A percentile compares a stretch with the other conserved stretches of the same genome.
These are phyloP conservation scores for Xylariaceae sp. DNA, from an alignment of 2,329 filamentous ascomycete genomes.

Conservation along the genomic window DNA sequence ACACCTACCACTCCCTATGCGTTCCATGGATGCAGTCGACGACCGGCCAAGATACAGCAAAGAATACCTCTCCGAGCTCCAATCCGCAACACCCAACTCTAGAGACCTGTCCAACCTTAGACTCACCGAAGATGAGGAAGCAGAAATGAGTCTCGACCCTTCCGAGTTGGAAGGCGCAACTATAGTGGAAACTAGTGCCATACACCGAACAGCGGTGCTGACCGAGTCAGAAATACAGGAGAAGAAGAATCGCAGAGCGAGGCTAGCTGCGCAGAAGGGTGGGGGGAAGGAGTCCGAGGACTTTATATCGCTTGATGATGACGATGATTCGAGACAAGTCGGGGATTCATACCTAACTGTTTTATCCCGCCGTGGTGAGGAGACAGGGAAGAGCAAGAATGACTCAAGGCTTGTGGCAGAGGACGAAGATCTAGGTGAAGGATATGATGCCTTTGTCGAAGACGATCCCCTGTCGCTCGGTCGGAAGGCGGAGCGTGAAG, in stretches of 20 bases:
- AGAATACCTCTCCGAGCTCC: constrained; percentile 81
- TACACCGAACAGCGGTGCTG: constrained; percentile 55
- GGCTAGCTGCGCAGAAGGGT: constrained; percentile 64
- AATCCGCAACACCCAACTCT: constrained; percentile 78
- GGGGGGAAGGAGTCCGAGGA: constrained; percentile 40
- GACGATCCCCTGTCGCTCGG: constrained; percentile 78
- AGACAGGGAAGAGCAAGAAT: constrained; percentile 35
- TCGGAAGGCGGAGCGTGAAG: constrained; percentile 72
- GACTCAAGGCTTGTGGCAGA: constrained; percentile 75
- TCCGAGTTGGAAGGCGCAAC: constrained; percentile 61
- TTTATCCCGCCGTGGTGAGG: constrained; percentile 33
- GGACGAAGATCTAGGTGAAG: constrained; percentile 89
- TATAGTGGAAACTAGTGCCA: constrained; percentile 53
- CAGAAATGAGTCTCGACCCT: constrained; percentile 53
- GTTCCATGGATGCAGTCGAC: constrained; percentile 57
- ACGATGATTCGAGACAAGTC: constrained; percentile 31
- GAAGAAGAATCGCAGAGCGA: constrained; percentile 84
- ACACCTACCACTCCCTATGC: constrained; percentile 46
- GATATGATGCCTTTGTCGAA: constrained; percentile 87
- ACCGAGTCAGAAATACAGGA: constrained; percentile 82
- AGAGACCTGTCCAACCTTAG: constrained; percentile 51
- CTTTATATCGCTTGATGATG: constrained; percentile 61
- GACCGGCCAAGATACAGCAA: constrained; percentile 78
- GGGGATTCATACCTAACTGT: constrained; percentile 30
- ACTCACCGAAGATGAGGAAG: constrained; percentile 37